Evolutionary conservation across 164 flowering plant genomes (phyloP), one percentile per base, ranked within the genome.

Genomic region (Malania oleifera): DNA sequence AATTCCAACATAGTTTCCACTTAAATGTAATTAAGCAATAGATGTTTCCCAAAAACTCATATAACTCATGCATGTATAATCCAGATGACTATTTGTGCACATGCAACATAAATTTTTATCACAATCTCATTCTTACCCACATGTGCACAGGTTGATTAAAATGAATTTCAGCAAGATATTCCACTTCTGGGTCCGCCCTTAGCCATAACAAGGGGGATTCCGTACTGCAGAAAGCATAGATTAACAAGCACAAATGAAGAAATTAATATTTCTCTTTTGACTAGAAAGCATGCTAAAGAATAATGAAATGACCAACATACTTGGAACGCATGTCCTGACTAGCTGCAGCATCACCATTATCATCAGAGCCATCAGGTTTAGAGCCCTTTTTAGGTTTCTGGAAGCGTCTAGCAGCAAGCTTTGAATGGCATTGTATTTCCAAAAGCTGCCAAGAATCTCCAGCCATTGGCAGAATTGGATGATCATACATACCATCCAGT

Each of bases 161-260:
- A 65, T 87, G 83, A 66, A 87, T 75, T 70, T 93, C 91, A 62
- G 98, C 96, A 65, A 93, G 89, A 73, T 93, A 93, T 67, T 93
- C 98, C 96, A 93, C 81, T 72, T 87, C 93, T 10, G 98, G 98
- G 59, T 90, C 96, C 6, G 91, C 96, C 65, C 97, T 81, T 57
- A 93, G 74, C 98, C 98, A 93, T 54, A 81, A 62, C 78, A 93
- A 75, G 12, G 98, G 97, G 10, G 97, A 87, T 27, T 93, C 98
- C 41, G 71, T 67, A 61, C 97, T 93, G 84, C 74, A 68, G 46
- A 31, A 38, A 20, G 31, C 58, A 24, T 10, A 59, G 26, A 31
- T 23, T 47, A 57, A 39, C 7, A 34, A 12, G n/a, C 34, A 54
- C 5, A 58, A 41, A n/a, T n/a, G n/a, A n/a, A n/a, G n/a, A 38